Base-by-base conservation (phyloP, 1,139 yeast genomes). In the Magnusiomyces ingens region DNA sequence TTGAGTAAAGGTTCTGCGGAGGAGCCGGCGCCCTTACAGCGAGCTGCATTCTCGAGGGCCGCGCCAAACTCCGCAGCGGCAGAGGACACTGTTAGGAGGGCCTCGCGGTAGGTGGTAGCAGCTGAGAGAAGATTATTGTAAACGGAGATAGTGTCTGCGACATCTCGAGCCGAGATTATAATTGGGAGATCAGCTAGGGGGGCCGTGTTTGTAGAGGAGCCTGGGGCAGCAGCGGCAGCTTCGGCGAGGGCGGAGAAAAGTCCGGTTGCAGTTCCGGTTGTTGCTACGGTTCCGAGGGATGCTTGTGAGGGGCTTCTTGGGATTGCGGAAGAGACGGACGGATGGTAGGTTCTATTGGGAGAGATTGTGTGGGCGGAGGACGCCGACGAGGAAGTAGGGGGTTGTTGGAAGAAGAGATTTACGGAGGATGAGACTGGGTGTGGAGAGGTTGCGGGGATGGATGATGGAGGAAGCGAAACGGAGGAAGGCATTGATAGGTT, bases 61-160 rank as follows among this genome's bases (percentile, higher is more conserved):
- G 74, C 72, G 0, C 95, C 96, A 66, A 89, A 81, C 52, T 80
- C 84, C 36, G 84, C 84, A 8, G 95, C 87, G 0, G 89, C 84
- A 21, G 68, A 68, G 0, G 90, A 76, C 29, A 84, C 77, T 3
- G 65, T 65, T 22, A 71, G 60, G 55, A 88, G 68, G 1, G 85
- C 79, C 12, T 68, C 62, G 15, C 81, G 70, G 60, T 84, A 81
- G 13, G 68, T 69, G 15, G 70, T 72, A 0, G 93, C 83, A 36
- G 84, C 78, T 1, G 64, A 64, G 26, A 81, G 62, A 49, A 85
- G 71, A 3, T 72, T 73, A 21, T 70, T 67, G 62, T 82, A 82
- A 1, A 79, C 60, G 6, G 65, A 70, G 10, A 77, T 64, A 0
- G 84, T 79, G 22, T 72, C 69, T 5, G 72, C 70, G 51, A 84